Conservation (phyloP, 192 early-diverging fungal species). For the Podila epigama region DNA sequence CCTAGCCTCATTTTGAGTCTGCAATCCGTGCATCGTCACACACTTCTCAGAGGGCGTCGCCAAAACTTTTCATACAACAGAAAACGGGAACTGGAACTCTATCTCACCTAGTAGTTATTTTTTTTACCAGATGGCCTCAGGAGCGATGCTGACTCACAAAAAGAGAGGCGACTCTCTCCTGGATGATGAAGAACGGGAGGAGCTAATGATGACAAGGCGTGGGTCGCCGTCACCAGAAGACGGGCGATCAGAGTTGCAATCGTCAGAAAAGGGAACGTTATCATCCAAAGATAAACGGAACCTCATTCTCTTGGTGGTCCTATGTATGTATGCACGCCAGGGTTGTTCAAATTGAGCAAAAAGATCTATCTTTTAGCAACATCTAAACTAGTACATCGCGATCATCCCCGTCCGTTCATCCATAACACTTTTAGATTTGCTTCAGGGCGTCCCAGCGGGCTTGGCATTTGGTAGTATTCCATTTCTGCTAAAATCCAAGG, state of each 20-base stretch:
- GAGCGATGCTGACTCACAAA: conserved; percentile 29
- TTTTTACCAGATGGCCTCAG: not conserved
- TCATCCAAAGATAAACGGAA: conserved; percentile 44
- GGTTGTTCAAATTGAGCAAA: not conserved
- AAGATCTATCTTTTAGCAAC: not conserved
- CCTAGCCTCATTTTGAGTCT: no score
- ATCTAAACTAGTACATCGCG: not conserved
- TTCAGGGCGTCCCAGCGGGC: conserved; percentile 96
- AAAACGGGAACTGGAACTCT: no score
- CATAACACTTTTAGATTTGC: conserved; percentile 59
- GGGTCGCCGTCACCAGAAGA: not conserved
- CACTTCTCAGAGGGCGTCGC: no score
- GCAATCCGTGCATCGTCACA: no score
- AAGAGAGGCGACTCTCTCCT: conserved; percentile 22
- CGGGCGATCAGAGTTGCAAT: conserved; percentile 6
- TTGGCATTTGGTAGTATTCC: conserved; percentile 90
- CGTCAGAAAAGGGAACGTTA: not conserved
- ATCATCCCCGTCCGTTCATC: not conserved
- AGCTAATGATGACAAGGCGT: conserved; percentile 28
- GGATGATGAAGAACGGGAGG: conserved; percentile 37
- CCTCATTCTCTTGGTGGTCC: conserved; percentile 34
- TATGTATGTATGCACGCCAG: conserved; percentile 14
- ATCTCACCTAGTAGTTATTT: no score
- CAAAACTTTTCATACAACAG: no score
- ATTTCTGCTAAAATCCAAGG: conserved; percentile 83